These are phyloP conservation scores for Spencermartinsiella europaea DNA, from an alignment of 805 yeast genomes.

Conservation along the genomic window DNA sequence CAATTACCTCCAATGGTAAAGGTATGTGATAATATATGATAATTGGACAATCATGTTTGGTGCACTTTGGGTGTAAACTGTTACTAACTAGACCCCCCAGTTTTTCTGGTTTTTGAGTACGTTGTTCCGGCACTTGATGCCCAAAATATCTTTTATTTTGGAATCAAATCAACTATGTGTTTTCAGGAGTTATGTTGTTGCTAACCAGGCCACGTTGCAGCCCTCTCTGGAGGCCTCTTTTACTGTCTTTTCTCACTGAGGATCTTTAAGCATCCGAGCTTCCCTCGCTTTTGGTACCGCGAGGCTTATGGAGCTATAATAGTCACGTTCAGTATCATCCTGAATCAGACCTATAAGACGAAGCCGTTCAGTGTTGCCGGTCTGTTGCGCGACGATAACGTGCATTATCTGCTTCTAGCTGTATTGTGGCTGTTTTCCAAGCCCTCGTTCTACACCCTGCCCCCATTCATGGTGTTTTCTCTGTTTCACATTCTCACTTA, in stretches of 20 bases:
- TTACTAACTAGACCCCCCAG: background rate
- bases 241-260: constrained; percentile 35
- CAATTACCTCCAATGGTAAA: background rate
- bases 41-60: too few relatives aligned
- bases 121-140: background rate
- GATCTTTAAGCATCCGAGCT: constrained; percentile 23
- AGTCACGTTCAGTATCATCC: constrained; percentile 69
- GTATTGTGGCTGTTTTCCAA: constrained; percentile 55
- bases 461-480: constrained; percentile 75
- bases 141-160: too few relatives aligned
- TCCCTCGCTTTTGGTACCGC: constrained; percentile 49
- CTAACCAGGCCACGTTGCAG: constrained; percentile 37
- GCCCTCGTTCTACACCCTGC: constrained; percentile 52
- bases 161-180: too few relatives aligned
- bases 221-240: constrained; percentile 38
- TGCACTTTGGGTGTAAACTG: background rate
- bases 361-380: constrained; percentile 24
- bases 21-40: background rate
- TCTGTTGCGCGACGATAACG: constrained; percentile 56
- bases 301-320: constrained; percentile 58
- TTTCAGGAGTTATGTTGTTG: too few relatives aligned
- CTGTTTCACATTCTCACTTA: constrained; percentile 78
- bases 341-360: constrained; percentile 49
- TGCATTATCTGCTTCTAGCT: constrained; percentile 62
- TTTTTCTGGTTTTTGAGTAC: constrained; percentile 3